Evolutionary conservation across 176 grass and related monocot genomes (phyloP), one percentile per base, ranked within the genome.

Genomic region (Musa itinerans): DNA sequence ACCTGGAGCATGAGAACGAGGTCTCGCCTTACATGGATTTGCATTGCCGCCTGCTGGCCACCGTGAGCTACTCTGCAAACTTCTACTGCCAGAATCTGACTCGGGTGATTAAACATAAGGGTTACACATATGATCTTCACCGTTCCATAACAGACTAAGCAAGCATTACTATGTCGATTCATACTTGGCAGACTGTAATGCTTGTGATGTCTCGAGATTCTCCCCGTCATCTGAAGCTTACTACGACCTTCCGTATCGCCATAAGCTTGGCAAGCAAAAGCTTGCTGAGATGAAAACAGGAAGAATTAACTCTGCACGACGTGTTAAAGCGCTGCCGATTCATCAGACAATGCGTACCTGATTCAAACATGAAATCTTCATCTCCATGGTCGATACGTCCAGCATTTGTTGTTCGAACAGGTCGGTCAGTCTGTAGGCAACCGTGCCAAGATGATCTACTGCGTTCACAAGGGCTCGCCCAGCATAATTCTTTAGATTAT

Each of bases 381-480:
- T 76, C 79, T 99, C 90, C 7, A 94, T 16, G 68, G 79, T 78
- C 16, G 88, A 79, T 16, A 92, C 64, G 75, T 99, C 95, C 52
- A 86, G 78, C 54, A 79, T 81, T 78, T 99, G 88, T 72, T 99
- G 90, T 52, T 94, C 95, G 76, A 89, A 92, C 68, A 99, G 25
- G 82, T 94, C 95, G 21, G 88, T 89, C 63, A 99, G 62, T 72
- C 94, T 99, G 83, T 77, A 99, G 19, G 95, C 91, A 2, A 99
- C 91, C 2, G 95, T 92, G 54, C 95, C 95, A 16, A 99, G 88
- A 71, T 99, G 95, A 76, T 99, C 95, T 3, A 99, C 95, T 24
- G 88, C 95, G 25, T 99, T 99, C 63, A 99, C 95, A 73, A 99
- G 79, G 14, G 95, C 95, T 78, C 95, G 87, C 12, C 94, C 91